Base-by-base conservation (phyloP, 1,139 yeast genomes). In the Yarrowia galli region DNA sequence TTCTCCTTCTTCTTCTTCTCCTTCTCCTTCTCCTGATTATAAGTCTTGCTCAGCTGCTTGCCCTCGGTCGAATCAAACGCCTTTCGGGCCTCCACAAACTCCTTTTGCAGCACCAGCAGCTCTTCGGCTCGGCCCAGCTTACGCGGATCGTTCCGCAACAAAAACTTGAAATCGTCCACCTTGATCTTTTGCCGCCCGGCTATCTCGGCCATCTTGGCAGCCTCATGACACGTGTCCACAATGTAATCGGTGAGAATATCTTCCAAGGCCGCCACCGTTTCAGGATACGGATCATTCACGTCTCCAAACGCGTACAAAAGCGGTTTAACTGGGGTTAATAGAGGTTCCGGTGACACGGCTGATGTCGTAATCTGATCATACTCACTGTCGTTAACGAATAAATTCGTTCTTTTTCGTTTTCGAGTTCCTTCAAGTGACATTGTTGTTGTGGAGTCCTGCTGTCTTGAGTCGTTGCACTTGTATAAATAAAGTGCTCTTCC, bases 241-340 rank as follows among this genome's bases (percentile, higher is more conserved):
- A 93, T 80, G 75, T 89, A 93, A 69, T 89, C 91, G 38, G 89
- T 86, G 18, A 93, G 83, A n/a, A 91, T 83, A 72, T 93, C 98
- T 74, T 93, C 98, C 25, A 93, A 77, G 6, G 91, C 87, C 68
- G 88, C 89, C 1, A 91, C 87, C 0, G 97, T 90, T 68, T 90
- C 89, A 42, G 89, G 89, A 40, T 87, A 82, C 2, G 97, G 96
- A 60, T 88, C 86, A 2, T 89, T 85, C 1, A 88, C 90, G 75
- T 93, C 98, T 0, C 98, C 98, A 75, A 88, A 87, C 0, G 97
- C 93, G 74, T 87, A 93, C 69, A 93, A 80, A 61, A 93, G 79
- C 13, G 92, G 87, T 72, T 89, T 89, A 38, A 90, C 87, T 75
- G 45, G n/a, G n/a, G n/a, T n/a, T n/a, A n/a, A n/a, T n/a, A n/a